Evolutionary conservation across 139 green algal species (phyloP).

Genomic region (Chlorella ohadii): DNA sequence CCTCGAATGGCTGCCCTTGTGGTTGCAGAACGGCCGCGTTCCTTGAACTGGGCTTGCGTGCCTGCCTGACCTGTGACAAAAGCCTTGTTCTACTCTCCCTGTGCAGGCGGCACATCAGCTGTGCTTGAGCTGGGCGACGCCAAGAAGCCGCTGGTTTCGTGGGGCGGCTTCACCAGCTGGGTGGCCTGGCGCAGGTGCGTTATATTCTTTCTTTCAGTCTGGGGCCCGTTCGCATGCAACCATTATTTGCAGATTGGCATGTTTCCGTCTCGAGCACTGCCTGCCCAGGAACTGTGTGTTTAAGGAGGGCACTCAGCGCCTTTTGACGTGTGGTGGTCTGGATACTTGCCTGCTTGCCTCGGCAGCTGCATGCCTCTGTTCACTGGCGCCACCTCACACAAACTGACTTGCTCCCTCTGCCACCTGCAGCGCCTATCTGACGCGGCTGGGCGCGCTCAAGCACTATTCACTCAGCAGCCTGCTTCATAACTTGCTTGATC

Average conservation of each 20-base stretch:
- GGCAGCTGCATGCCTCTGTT: not conserved
- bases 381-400: not conserved
- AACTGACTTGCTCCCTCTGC: not conserved
- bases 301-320: no score
- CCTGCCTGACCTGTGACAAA: not conserved
- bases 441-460: not conserved
- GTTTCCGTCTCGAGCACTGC: no score
- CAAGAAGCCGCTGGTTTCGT: not conserved
- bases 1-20: not conserved
- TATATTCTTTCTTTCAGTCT: not conserved
- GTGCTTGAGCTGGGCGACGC: slow-evolving; percentile 59
- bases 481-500: no score
- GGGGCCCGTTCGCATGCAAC: no score
- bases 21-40: no score
- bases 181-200: slow-evolving; percentile 68
- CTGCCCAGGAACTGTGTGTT: no score
- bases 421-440: not conserved
- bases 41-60: no score
- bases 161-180: slow-evolving; percentile 66
- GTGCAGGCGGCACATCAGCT: slow-evolving; percentile 45
- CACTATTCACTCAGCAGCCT: not conserved
- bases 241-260: no score
- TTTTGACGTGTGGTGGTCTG: no score
- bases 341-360: no score
- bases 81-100: not conserved